Evolutionary conservation across 1,284 basidiomycete genomes (phyloP).

Genomic region (Singerocomus inundabilis): DNA sequence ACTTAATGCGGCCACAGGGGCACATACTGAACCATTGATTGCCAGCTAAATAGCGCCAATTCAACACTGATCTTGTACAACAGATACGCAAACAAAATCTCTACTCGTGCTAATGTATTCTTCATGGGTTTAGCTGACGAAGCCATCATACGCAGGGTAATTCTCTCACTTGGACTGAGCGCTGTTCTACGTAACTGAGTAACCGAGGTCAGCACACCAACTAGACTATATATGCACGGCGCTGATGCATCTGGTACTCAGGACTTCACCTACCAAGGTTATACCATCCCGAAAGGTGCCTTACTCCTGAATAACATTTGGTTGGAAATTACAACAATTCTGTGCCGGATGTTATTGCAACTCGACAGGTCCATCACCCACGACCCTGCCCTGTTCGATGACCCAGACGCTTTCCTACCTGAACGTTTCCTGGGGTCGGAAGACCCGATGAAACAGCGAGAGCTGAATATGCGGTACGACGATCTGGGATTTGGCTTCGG

Average conservation of each 20-base stretch:
- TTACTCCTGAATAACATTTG: conserved; percentile 31
- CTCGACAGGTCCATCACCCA: conserved; percentile 8
- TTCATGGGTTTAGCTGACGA: conserved; percentile 5
- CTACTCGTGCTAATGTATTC: conserved; percentile 5
- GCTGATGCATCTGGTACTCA: background rate
- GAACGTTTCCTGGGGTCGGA: conserved; percentile 21
- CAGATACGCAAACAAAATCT: conserved; percentile 10
- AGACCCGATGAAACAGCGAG: background rate
- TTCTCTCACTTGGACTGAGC: background rate
- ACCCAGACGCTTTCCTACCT: conserved; percentile 22
- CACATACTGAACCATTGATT: too few species aligned
- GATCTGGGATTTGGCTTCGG: conserved; percentile 12
- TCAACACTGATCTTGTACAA: background rate
- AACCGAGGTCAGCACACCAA: conserved; percentile 2
- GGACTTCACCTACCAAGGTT: conserved; percentile 25
- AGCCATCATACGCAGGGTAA: conserved; percentile 6
- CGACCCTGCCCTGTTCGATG: conserved; percentile 9
- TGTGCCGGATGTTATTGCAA: background rate
- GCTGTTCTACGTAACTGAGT: background rate
- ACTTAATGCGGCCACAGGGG: too few species aligned
- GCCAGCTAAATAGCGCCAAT: too few species aligned
- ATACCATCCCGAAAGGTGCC: conserved; percentile 35
- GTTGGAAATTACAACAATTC: background rate
- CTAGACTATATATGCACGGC: background rate
- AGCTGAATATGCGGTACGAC: conserved; percentile 6